Conservation (phyloP, 371 early-diverging fungal species). For the Funneliformis caledonium region DNA sequence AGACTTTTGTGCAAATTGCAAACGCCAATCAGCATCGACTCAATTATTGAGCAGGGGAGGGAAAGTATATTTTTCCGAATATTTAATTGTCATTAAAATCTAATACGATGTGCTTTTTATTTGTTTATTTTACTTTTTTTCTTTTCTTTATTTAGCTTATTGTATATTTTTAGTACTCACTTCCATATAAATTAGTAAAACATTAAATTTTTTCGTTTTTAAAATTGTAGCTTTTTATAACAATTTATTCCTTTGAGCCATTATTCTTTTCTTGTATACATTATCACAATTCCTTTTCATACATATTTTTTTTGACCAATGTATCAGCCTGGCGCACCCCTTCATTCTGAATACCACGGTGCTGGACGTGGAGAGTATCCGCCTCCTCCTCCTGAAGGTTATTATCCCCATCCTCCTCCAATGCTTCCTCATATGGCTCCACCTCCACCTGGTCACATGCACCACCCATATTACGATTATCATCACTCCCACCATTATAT, state of each 20-base stretch:
- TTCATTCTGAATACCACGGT: slow-evolving; percentile 17
- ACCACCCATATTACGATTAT: slow-evolving; percentile 9
- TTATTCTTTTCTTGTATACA: neutral
- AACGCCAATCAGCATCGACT: no score
- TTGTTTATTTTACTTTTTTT: no score
- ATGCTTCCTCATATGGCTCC: slow-evolving; percentile 4
- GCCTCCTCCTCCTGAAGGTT: slow-evolving; percentile 20
- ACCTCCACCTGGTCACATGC: slow-evolving; percentile 16
- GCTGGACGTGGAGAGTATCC: slow-evolving; percentile 36
- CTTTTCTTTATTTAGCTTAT: no score
- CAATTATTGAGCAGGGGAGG: no score
- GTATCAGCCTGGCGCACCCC: neutral
- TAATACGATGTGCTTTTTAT: no score
- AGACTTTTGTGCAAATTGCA: no score
- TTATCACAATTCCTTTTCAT: neutral
- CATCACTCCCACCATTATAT: neutral
- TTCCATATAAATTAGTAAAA: slow-evolving; percentile 1
- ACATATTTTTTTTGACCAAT: neutral
- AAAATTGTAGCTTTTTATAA: neutral
- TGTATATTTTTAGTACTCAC: neutral
- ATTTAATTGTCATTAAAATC: no score
- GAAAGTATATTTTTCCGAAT: no score
- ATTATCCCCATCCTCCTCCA: neutral
- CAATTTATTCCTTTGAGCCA: neutral
- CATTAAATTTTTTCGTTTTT: neutral